Conservation (phyloP, 148 eudicot species). For the Chenopodium formosanum region DNA sequence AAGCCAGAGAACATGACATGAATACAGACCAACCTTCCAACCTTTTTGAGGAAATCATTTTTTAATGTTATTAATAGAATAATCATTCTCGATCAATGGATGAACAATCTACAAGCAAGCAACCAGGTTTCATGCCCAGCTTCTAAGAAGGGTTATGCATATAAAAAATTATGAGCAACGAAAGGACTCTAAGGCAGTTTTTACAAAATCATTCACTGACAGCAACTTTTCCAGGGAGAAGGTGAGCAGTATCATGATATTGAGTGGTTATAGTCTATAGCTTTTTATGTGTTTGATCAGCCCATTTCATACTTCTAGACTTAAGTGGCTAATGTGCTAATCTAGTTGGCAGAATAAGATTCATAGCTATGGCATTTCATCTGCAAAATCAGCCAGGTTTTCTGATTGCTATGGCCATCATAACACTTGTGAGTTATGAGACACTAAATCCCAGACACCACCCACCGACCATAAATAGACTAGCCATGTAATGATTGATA, state of each 20-base stretch:
- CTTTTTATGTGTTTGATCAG: background rate
- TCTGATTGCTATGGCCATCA: too few relatives aligned
- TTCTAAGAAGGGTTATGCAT: background rate
- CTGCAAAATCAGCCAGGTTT: too few relatives aligned
- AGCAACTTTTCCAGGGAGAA: background rate
- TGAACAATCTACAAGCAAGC: background rate
- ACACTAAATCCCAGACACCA: too few relatives aligned
- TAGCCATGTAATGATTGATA: background rate
- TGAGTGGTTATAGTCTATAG: background rate
- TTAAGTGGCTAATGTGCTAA: background rate
- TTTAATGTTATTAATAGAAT: background rate
- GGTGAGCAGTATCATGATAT: background rate
- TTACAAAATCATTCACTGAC: background rate
- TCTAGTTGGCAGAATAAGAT: background rate
- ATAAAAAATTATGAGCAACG: background rate
- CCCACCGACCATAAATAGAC: background rate
- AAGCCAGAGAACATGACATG: background rate
- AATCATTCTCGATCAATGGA: background rate
- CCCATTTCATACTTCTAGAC: background rate
- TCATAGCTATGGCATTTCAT: background rate
- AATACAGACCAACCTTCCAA: background rate
- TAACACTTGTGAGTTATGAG: too few relatives aligned
- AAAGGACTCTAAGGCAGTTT: background rate
- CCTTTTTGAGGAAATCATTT: background rate
- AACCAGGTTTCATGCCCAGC: background rate